These are phyloP conservation scores for Phylloporus sp. DNA, from an alignment of 768 basidiomycete species.

Conservation along the genomic window DNA sequence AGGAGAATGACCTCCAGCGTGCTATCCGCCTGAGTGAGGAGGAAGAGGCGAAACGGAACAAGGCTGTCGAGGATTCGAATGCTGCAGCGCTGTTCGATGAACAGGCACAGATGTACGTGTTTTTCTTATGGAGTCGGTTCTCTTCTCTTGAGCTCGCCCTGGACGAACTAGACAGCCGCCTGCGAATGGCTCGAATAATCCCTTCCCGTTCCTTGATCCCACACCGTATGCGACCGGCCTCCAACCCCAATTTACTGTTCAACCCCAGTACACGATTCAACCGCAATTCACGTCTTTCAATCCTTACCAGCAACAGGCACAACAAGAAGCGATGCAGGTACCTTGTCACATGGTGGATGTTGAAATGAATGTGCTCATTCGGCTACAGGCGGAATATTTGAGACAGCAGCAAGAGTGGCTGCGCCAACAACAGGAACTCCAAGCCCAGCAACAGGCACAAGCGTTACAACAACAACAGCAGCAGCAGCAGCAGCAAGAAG, in stretches of 20 bases:
- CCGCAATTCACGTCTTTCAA: conserved; percentile 93
- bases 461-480: conserved; percentile 31
- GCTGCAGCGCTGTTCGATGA: conserved; percentile 83
- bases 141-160: conserved; percentile 1
- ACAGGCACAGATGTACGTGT: conserved; percentile 66
- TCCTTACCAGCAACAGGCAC: conserved; percentile 88
- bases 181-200: conserved; percentile 40
- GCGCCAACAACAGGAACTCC: conserved; percentile 57
- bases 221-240: conserved; percentile 55
- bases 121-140: conserved; percentile 3
- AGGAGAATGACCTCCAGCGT: conserved; percentile 79
- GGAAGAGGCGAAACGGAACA: conserved; percentile 76
- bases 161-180: conserved; percentile 28
- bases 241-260: conserved; percentile 72
- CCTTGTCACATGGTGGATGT: neutral
- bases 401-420: conserved; percentile 66
- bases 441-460: conserved; percentile 42
- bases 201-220: conserved; percentile 60
- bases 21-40: conserved; percentile 87
- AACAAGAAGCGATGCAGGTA: conserved; percentile 81
- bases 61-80: conserved; percentile 71
- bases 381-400: conserved; percentile 38
- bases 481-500: conserved; percentile 41
- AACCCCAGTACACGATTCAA: conserved; percentile 71
- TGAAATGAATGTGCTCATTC: conserved; percentile 8